Conservation (phyloP, 2,329 filamentous ascomycete species). For the Fusarium sp. region DNA sequence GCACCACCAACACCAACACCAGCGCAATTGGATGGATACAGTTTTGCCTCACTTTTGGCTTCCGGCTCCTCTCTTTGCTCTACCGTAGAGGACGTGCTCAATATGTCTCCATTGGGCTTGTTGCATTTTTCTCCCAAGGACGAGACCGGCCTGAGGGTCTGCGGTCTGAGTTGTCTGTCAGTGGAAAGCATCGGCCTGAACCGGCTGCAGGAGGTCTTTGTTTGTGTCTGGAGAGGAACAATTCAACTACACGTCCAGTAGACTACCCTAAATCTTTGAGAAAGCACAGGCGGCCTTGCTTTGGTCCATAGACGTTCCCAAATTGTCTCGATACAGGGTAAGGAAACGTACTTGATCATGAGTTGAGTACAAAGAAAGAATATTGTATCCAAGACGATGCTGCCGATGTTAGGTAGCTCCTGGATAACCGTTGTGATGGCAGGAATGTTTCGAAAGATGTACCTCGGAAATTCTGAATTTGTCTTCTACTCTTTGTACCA, state of each 20-base stretch:
- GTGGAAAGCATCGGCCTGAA: constrained; percentile 9
- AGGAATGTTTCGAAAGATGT: background rate
- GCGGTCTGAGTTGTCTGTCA: background rate
- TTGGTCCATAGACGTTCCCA: background rate
- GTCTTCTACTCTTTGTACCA: background rate
- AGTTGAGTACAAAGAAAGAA: background rate
- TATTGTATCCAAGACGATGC: background rate
- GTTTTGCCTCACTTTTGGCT: constrained; percentile 3
- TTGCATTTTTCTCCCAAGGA: background rate
- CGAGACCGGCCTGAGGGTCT: constrained; percentile 10
- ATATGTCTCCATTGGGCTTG: background rate
- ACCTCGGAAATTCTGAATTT: background rate
- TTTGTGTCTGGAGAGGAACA: background rate
- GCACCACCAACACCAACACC: background rate
- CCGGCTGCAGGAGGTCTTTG: constrained; percentile 1
- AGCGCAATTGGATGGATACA: background rate
- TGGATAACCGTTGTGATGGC: background rate
- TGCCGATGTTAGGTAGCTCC: background rate
- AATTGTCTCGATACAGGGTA: background rate
- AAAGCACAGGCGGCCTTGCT: too few relatives aligned
- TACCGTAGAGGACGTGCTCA: background rate
- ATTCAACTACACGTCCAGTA: background rate
- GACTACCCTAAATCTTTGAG: background rate
- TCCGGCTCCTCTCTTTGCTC: background rate
- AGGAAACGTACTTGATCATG: background rate